Base-by-base conservation (phyloP, 1,139 yeast species). In the Citeromyces siamensis region DNA sequence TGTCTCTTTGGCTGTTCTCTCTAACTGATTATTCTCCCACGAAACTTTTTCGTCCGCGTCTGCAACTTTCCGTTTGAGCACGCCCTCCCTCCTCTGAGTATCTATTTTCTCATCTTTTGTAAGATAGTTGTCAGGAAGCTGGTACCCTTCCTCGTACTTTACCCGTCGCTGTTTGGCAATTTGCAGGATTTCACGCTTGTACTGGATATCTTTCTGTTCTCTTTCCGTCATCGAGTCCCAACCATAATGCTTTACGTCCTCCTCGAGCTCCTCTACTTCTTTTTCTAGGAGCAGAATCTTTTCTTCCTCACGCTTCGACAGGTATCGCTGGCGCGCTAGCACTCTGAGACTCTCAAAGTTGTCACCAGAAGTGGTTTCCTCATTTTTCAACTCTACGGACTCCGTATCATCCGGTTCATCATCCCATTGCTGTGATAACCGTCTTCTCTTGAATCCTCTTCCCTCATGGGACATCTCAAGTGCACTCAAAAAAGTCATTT, bases 11-110 rank as follows among this genome's bases (percentile, higher is more conserved):
- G 80, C 79, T 42, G 68, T 67, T n/a, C 60, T 51, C 14, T 69
- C 55, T 49, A 81, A 88, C 19, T 74, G 75, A 2, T 55, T 48
- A 48, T 79, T 90, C 93, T 62, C 67, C 46, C 62, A 67, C 26
- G 58, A 43, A 36, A 41, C 46, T 18, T 33, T 39, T 32, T 41
- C 41, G 12, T 38, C 51, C n/a, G 38, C 43, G 20, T 50, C 56
- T 19, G 46, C 46, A 23, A 48, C 51, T 35, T 43, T 48, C 33
- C 53, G 48, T 32, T 53, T 50, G 19, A 66, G 50, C 13, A 59
- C 64, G 2, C 58, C 56, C 48, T 63, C 59, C 48, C 75, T 78
- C 36, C 71, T 59, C 48, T 64, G 68, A 23, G 61, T 59, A 43
- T 75, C n/a, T n/a, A n/a, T n/a, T n/a, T 81, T 10, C 71, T 58